phyloP scores from a whole-genome alignment of 73 alveolate genomes.

The Tetrahymena borealis region DNA sequence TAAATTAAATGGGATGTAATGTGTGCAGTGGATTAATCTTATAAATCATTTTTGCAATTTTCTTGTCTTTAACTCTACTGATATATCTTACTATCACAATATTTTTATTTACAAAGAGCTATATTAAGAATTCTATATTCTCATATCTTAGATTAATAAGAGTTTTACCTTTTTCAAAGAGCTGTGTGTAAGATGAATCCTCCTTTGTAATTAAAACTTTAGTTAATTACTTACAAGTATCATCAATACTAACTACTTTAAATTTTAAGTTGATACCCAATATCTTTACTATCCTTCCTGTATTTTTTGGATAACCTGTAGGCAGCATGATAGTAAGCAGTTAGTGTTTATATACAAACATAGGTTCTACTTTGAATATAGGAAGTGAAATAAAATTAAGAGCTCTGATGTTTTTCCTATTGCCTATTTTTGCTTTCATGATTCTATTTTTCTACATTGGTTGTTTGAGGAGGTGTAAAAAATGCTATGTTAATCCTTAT shows the following conservation, averaged over 20 bases:
- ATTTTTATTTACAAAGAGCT: background rate
- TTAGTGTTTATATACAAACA: background rate
- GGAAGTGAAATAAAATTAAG: background rate
- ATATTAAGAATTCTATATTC: background rate
- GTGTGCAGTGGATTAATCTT: background rate
- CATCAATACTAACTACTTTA: background rate
- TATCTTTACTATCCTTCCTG: background rate
- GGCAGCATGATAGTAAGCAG: background rate
- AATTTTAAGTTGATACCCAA: background rate
- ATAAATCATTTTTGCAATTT: background rate
- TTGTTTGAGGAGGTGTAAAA: background rate
- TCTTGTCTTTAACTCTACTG: background rate
- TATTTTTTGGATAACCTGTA: background rate
- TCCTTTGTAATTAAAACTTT: background rate
- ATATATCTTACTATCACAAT: background rate
- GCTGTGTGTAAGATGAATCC: background rate
- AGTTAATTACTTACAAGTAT: background rate
- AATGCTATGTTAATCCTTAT: background rate
- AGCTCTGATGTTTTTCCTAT: background rate
- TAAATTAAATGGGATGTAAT: background rate
- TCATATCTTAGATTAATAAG: background rate
- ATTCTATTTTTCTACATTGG: background rate
- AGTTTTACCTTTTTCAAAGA: background rate
- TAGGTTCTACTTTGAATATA: background rate
- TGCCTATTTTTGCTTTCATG: background rate